phyloP scores from a whole-genome alignment of 345 rosid genomes.

The Theobroma cacao region DNA sequence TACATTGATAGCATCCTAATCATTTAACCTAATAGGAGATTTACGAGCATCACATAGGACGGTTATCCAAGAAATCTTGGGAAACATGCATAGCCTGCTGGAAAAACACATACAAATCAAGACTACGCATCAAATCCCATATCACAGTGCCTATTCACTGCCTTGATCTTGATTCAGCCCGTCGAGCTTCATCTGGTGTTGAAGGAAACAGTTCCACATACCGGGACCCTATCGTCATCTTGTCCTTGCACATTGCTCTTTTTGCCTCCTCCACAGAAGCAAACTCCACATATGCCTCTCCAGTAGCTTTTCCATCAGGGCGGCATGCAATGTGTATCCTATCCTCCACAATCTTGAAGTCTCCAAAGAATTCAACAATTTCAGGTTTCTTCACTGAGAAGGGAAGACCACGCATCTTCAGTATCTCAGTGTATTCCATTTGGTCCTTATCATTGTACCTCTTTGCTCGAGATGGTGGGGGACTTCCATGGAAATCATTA shows the following conservation, averaged over 20 bases:
- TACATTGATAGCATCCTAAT: not conserved
- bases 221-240: constrained; percentile 85
- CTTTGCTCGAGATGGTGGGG: constrained; percentile 69
- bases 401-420: constrained; percentile 94
- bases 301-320: constrained; percentile 92
- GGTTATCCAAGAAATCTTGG: not conserved
- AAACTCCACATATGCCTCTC: constrained; percentile 90
- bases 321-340: constrained; percentile 78
- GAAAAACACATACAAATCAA: not conserved
- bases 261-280: constrained; percentile 71
- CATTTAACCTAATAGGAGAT: constrained; percentile 1
- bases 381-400: constrained; percentile 69
- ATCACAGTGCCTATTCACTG: constrained; percentile 35
- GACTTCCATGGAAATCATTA: constrained; percentile 61
- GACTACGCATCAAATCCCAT: not conserved
- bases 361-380: constrained; percentile 66
- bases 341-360: constrained; percentile 55
- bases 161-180: constrained; percentile 90
- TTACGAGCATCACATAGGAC: not conserved
- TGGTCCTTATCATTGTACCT: constrained; percentile 69
- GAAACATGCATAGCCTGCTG: not conserved
- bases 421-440: constrained; percentile 69
- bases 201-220: constrained; percentile 88
- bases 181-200: constrained; percentile 76
- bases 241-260: constrained; percentile 85